phyloP scores from a whole-genome alignment of 805 yeast species.

The Candida oleophila region DNA sequence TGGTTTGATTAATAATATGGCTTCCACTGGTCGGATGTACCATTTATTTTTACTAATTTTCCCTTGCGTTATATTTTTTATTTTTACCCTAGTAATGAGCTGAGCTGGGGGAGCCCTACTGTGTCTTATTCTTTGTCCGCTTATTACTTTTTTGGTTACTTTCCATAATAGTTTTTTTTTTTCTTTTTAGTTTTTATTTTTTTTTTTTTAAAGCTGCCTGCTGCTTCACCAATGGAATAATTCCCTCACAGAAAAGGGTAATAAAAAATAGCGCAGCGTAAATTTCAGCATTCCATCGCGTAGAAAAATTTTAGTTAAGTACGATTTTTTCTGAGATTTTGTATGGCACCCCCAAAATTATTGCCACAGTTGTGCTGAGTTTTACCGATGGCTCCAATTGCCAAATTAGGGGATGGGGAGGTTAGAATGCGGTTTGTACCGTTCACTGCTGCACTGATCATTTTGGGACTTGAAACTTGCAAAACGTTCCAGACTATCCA shows the following conservation, averaged over 20 bases:
- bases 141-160: background rate
- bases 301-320: background rate
- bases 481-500: background rate
- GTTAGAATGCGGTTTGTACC: background rate
- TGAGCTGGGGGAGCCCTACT: no score
- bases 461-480: background rate
- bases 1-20: no score
- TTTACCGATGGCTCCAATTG: background rate
- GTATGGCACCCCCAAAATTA: no score
- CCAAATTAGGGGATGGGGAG: background rate
- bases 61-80: no score
- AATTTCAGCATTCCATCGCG: background rate
- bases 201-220: background rate
- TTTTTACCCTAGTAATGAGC: no score
- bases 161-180: background rate
- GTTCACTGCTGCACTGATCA: no score
- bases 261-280: slow-evolving; percentile 6
- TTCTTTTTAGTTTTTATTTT: no score
- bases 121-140: background rate
- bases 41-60: no score
- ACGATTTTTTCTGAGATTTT: no score
- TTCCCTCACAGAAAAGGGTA: slow-evolving; percentile 5
- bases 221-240: slow-evolving; percentile 4
- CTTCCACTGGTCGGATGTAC: no score
- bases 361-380: background rate